Base-by-base conservation (phyloP, 305 asterid species). In the Solanum chacoense region DNA sequence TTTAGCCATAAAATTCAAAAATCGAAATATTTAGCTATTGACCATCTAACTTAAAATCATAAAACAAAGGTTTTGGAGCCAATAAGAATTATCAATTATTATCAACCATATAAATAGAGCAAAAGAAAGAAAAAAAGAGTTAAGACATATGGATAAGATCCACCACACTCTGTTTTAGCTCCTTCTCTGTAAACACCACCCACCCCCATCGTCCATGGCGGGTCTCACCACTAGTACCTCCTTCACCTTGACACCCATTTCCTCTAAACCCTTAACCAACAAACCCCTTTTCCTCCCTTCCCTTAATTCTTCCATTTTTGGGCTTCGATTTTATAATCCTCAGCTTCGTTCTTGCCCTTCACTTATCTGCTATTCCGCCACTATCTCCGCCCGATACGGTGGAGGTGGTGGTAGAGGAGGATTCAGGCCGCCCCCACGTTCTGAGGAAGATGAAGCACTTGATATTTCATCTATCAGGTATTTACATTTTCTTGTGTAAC, bases 391-490 rank as follows among this genome's bases (percentile, higher is more conserved):
- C 84, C 94, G 98, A 26, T 92, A 93, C 89, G 97, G 96, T 28
- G 94, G 93, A 0, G 95, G 95, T 4, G 93, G 94, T 3, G 85
- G 87, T 16, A 24, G 91, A 73, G 55, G 80, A 14, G 28, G 40
- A 13, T 90, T 88, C 22, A 85, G 94, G 69, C 90, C 88, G 90
- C 83, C 95, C 85, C 87, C 95, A 77, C 86, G 88, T 90, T 87
- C 93, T 14, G 88, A 85, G 59, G 95, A 93, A 10, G 99, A 97
- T 32, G 94, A 92, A 87, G 96, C 95, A 50, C 98, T 96, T 34
- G 94, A 97, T 85, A 91, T 96, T 76, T 92, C 96, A 75, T 86
- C 93, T 28, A 87, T 97, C 37, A 94, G 92, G 99, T 96, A 90
- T 37, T 18, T 73, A 76, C 32, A n/a, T 36, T 88, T 91, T 73